Base-by-base conservation (phyloP, 1,284 basidiomycete species). In the Exsudoporus floridanus region DNA sequence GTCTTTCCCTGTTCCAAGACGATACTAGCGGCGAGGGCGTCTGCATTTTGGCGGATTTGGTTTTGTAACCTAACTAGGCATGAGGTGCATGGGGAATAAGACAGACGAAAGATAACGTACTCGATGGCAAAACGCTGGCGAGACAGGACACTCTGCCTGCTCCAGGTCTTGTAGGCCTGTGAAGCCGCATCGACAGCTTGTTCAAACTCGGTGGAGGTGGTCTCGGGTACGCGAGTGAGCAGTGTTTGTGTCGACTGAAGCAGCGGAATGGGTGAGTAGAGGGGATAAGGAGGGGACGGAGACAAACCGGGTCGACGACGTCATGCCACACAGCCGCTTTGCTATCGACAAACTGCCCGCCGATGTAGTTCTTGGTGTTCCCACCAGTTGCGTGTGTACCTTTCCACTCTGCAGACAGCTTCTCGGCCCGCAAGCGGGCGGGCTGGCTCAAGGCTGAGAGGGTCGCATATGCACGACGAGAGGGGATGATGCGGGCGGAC, bases 1-100 rank as follows among this genome's bases (percentile, higher is more conserved):
- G 93, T 95, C 73, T 96, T 96, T 39, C 93, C 93, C 72, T 96
- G 94, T 70, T 96, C 94, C 13, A 95, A 74, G 21, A 94, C 88
- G 52, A 92, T 92, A 59, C 83, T 89, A 36, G 72, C 77, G 0
- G 88, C 88, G 55, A 95, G 82, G 34, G 83, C 83, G 69, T 90
- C 83, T 48, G 88, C 79, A 64, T 94, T 84, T 65, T 88, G 75
- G 42, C 91, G 85, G 54, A 95, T 82, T 30, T 90, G 78, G 60
- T 86, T 80, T 67, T 94, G 92, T 18, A 96, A 77, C 57, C 90
- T 93, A 43, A 44, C 13, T 7, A 6, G n/a, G 9, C 7, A 49
- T 21, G 39, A 52, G 41, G 16, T 46, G 30, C 49, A 46, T 44
- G 50, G 34, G 36, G 39, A 46, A 18, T 27, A 30, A 19, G 35